Evolutionary conservation across 441 rosid species (phyloP).

Genomic region (Theobroma grandiflorum): DNA sequence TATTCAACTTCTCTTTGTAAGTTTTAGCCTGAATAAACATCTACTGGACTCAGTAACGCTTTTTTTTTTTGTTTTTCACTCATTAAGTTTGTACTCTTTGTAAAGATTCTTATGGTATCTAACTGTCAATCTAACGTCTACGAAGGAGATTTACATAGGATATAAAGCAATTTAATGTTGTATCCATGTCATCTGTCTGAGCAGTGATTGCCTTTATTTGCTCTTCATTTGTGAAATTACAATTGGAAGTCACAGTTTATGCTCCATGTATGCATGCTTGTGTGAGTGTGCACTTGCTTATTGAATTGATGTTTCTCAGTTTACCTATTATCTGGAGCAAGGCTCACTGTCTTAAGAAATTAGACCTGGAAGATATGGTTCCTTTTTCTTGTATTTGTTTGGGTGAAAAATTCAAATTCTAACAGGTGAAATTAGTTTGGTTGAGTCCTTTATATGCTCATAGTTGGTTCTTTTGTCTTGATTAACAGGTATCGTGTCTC

Average conservation of each 20-base stretch:
- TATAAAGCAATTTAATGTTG: not conserved
- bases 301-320: not conserved
- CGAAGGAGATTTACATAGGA: not conserved
- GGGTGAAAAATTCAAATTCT: constrained; percentile 28
- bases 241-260: not conserved
- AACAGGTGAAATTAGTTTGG: constrained; percentile 17
- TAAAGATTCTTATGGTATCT: not conserved
- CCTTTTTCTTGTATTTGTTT: constrained; percentile 20
- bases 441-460: constrained; percentile 13
- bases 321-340: not conserved
- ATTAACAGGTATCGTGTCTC: constrained; percentile 81
- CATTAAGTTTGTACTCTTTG: not conserved
- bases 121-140: not conserved
- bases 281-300: not conserved
- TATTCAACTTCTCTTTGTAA: not conserved
- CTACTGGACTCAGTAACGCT: not conserved
- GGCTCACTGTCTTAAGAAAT: not conserved
- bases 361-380: not conserved
- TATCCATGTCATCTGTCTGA: not conserved
- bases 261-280: not conserved
- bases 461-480: constrained; percentile 24
- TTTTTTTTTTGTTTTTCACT: not conserved
- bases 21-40: constrained; percentile 2
- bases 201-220: not conserved
- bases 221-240: not conserved